Percentiles rank a stretch among this genome's conserved stretches.
Evolutionary conservation across 768 basidiomycete species (phyloP).

Genomic region (Agrocybe pediades): DNA sequence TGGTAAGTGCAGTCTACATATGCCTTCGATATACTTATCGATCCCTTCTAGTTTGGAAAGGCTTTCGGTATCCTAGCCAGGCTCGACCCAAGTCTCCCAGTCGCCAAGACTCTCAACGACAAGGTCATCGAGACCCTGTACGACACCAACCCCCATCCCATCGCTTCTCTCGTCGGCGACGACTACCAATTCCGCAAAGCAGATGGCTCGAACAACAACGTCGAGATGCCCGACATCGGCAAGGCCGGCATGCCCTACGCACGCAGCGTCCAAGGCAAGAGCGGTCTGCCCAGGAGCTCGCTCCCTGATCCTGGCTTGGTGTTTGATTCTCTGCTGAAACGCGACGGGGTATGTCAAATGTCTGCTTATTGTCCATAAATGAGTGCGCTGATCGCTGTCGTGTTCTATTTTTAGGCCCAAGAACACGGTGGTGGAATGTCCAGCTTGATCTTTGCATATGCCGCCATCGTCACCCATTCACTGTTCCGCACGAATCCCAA

Average conservation of each 20-base stretch:
- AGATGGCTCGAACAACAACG: slow-evolving; percentile 37
- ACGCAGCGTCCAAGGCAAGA: slow-evolving; percentile 47
- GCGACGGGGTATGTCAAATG: slow-evolving; percentile 18
- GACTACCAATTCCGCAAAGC: slow-evolving; percentile 36
- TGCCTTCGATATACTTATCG: not conserved
- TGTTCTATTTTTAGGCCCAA: slow-evolving; percentile 24
- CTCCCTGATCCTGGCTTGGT: slow-evolving; percentile 60
- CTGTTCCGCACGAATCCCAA: slow-evolving; percentile 48
- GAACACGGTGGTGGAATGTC: slow-evolving; percentile 61
- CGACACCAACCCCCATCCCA: slow-evolving; percentile 61
- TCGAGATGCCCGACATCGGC: slow-evolving; percentile 47
- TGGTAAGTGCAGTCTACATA: not conserved
- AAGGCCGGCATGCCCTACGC: slow-evolving; percentile 54
- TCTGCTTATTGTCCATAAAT: not conserved
- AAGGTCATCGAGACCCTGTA: slow-evolving; percentile 42
- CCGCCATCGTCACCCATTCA: slow-evolving; percentile 61
- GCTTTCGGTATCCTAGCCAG: slow-evolving; percentile 16
- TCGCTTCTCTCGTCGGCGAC: slow-evolving; percentile 36
- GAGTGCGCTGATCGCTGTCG: not conserved
- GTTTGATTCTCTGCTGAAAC: slow-evolving; percentile 60
- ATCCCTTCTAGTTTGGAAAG: slow-evolving; percentile 8
- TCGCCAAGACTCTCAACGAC: slow-evolving; percentile 15
- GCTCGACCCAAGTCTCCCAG: slow-evolving; percentile 9
- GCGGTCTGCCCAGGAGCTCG: slow-evolving; percentile 36
- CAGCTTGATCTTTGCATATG: slow-evolving; percentile 66